These are phyloP conservation scores for Hypoxylon crocopeplum DNA, from an alignment of 495 filamentous ascomycete genomes.

Conservation along the genomic window DNA sequence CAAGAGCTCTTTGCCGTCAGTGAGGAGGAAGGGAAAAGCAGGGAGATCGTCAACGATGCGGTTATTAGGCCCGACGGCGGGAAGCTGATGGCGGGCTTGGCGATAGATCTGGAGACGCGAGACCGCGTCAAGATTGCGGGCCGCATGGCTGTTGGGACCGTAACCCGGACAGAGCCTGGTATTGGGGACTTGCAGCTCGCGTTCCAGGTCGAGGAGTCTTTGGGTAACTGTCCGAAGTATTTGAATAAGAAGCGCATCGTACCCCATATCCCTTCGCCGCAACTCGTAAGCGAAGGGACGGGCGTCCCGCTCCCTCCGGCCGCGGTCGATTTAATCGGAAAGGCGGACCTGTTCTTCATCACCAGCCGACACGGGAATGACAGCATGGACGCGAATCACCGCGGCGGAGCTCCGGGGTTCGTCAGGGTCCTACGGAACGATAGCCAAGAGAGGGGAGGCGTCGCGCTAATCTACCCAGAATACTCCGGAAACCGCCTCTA, in stretches of 20 bases:
- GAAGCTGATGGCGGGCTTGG: conserved; percentile 64
- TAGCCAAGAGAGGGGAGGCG: conserved; percentile 42
- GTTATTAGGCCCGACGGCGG: conserved; percentile 43
- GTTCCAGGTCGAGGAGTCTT: conserved; percentile 69
- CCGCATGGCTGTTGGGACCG: conserved; percentile 63
- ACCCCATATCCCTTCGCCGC: conserved; percentile 58
- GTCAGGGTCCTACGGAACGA: conserved; percentile 67
- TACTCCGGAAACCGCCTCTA: conserved; percentile 84
- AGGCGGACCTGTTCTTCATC: conserved; percentile 80
- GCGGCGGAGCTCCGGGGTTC: conserved; percentile 78
- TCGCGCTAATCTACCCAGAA: conserved; percentile 74
- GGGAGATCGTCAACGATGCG: conserved; percentile 29
- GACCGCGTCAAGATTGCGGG: conserved; percentile 73
- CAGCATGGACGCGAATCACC: conserved; percentile 86
- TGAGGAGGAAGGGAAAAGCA: conserved; percentile 44
- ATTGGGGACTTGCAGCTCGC: conserved; percentile 68
- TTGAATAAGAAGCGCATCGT: conserved; percentile 72
- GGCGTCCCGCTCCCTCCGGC: conserved; percentile 47
- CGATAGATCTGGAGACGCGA: conserved; percentile 70
- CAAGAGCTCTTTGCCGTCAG: conserved; percentile 13
- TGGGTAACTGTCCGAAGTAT: conserved; percentile 88
- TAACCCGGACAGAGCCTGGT: conserved; percentile 25
- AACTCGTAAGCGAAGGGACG: conserved; percentile 51
- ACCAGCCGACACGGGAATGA: conserved; percentile 64
- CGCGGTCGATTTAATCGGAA: conserved; percentile 64